phyloP scores from a whole-genome alignment of 208 protist genomes.

The Leishmania guyanensis region DNA sequence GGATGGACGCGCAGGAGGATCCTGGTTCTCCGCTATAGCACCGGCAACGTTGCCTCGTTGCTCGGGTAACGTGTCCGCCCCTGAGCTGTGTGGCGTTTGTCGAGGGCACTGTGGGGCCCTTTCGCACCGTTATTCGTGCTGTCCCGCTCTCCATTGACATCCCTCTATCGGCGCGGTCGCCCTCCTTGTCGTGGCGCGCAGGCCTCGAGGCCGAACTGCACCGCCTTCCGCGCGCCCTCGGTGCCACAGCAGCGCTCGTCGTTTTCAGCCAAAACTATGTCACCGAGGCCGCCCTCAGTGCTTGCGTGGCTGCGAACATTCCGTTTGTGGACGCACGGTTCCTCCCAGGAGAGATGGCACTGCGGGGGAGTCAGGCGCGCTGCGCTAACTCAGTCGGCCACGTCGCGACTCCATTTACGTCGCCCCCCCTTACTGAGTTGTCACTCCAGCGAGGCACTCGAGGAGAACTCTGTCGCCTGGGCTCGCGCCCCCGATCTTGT shows the following conservation, averaged over 20 bases:
- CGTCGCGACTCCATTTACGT: background rate
- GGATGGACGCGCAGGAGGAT: conserved; percentile 1
- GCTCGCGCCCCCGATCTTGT: conserved; percentile 7
- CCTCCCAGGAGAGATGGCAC: conserved; percentile 25
- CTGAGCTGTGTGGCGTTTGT: conserved; percentile 18
- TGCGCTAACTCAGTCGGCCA: background rate
- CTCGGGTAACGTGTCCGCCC: conserved; percentile 14
- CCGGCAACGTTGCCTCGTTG: background rate
- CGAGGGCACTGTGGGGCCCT: conserved; percentile 13
- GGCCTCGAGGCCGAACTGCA: conserved; percentile 13
- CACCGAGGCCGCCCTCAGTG: conserved; percentile 3
- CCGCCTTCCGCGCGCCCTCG: background rate
- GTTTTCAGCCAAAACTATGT: background rate
- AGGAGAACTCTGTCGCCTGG: background rate
- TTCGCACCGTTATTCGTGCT: conserved; percentile 20
- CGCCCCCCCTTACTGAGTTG: background rate
- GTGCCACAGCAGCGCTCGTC: background rate
- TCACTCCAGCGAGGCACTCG: background rate
- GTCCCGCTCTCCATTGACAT: background rate
- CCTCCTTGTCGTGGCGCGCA: background rate
- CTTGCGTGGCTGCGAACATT: conserved; percentile 18
- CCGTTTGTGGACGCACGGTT: conserved; percentile 43
- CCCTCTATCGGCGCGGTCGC: background rate
- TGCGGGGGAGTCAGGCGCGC: conserved; percentile 2
- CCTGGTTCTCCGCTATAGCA: background rate